Evolutionary conservation across 208 protist species (phyloP), one percentile per base, ranked within the genome.

Genomic region (Acanthamoeba healyi): DNA sequence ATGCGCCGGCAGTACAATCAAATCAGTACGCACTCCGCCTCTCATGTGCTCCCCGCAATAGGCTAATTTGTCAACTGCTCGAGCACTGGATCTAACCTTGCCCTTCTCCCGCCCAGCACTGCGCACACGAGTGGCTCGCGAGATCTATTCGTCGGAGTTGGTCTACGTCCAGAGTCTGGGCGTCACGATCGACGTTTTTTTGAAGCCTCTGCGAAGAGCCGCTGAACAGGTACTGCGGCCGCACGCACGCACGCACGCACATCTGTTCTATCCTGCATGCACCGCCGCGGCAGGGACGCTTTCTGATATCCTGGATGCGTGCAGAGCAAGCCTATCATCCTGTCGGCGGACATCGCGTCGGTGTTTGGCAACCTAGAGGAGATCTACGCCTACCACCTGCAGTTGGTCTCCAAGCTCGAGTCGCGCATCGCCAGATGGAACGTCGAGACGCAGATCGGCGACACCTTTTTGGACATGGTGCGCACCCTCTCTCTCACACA

Each of bases 401-500:
- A 65, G 54, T 7, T 89, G 24, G 54, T 89, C n/a, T 58, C 81
- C 81, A 89, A 89, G 54, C 81, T 89, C 22, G 81, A 89, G 81
- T 19, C 81, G 7, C 81, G 81, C 54, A 58, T 89, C 34, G 10
- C 81, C 49, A 1, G 24, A 2, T 89, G 81, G 81, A 38, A 58
- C 54, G 24, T 29, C 42, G 51, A 56, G 17, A 24, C 42, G 2
- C 26, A 89, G 49, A 67, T 89, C 51, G 81, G 51, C 29, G 81
- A 89, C 81, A 89, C 54, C 49, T 89, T 89, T 65, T 65, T 89
- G 34, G 81, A 89, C 51, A 89, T 89, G 81, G 81, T 89, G 19
- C 51, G 77, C 17, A 7, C 9, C 56, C 6, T 36, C 38, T 38
- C 32, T 38, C 65, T 44, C 81, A 38, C 3, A 5, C 10, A 56